Percentiles rank a stretch among this genome's conserved stretches.
These are phyloP conservation scores for Arthrobotrys entomopaga DNA, from an alignment of 2,329 filamentous ascomycete genomes.

Conservation along the genomic window DNA sequence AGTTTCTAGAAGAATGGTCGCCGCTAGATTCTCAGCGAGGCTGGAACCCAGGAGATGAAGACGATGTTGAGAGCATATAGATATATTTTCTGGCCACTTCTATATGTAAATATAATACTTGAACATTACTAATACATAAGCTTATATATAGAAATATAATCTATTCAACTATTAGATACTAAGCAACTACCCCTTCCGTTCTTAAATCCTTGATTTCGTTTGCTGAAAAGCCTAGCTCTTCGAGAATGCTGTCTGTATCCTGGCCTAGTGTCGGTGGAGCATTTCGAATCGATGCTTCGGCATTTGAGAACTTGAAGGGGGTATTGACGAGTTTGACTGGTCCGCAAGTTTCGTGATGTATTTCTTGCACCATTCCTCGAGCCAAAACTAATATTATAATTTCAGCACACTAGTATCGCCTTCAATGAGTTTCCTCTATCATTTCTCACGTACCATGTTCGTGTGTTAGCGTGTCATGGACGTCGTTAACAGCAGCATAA, in stretches of 20 bases:
- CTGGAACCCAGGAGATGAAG: no score
- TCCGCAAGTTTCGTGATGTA: slow-evolving; percentile 85
- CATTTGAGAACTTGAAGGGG: slow-evolving; percentile 91
- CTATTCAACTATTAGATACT: slow-evolving; percentile 41
- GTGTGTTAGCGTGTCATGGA: slow-evolving; percentile 84
- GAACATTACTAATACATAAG: no score
- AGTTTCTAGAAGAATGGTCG: no score
- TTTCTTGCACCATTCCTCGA: slow-evolving; percentile 86
- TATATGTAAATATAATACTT: no score
- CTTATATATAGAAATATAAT: neutral
- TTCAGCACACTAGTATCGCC: no score
- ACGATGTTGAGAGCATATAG: no score
- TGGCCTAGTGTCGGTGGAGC: slow-evolving; percentile 86
- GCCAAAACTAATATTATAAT: slow-evolving; percentile 70
- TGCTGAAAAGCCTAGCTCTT: slow-evolving; percentile 63
- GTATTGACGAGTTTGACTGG: slow-evolving; percentile 90
- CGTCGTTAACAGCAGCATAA: slow-evolving; percentile 92
- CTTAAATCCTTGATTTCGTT: slow-evolving; percentile 72
- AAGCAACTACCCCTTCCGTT: slow-evolving; percentile 73
- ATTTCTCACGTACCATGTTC: slow-evolving; percentile 73
- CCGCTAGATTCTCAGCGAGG: no score
- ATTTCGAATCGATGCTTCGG: slow-evolving; percentile 77
- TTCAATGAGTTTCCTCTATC: slow-evolving; percentile 8
- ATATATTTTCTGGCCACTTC: no score
- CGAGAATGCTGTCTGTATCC: slow-evolving; percentile 82